Base-by-base conservation (phyloP, 1,284 basidiomycete species). In the Cutaneotrichosporon sp. region DNA sequence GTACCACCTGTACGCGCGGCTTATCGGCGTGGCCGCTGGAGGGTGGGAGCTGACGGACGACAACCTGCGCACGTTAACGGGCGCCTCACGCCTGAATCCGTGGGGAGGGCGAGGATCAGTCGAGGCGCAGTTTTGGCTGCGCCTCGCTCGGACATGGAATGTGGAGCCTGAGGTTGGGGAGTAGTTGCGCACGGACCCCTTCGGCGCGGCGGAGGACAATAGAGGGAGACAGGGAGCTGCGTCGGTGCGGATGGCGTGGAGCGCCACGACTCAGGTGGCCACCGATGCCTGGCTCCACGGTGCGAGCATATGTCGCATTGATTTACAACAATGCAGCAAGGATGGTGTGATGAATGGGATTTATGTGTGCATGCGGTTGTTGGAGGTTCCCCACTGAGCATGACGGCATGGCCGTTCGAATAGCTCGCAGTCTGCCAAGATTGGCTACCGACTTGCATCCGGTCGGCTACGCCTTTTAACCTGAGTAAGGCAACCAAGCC, bases 1-100 rank as follows among this genome's bases (percentile, higher is more conserved):
- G 11, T 74, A 74, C 65, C 77, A 79, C 65, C 67, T 75, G 9
- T 71, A 76, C 58, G 63, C 64, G 16, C 68, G 62, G 22, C 63
- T 78, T 9, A 32, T 69, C 8, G 36, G 34, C 14, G 62, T 61
- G 46, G 62, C 59, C 9, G 66, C 66, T 0, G 66, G 66, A 32
- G 51, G 49, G 22, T 68, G 66, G 66, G 66, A 68, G 60, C 57
- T 68, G 26, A 68, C 42, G 14, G 64, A 65, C 26, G 64, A 57
- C 47, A 46, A 68, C 26, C 57, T 68, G 21, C 64, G 60, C 36
- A 32, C 36, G 9, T 57, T 68, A 34, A 62, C 66, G 11, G 60
- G 66, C 9, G 50, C 61, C 18, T 63, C 59, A 30, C 61, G 65
- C 34, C 55, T 66, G 14, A 42, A 31, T 22, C 58, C 58, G 11